Evolutionary conservation across 768 basidiomycete genomes (phyloP), one percentile per base, ranked within the genome.

Genomic region (Amanita thiersii): DNA sequence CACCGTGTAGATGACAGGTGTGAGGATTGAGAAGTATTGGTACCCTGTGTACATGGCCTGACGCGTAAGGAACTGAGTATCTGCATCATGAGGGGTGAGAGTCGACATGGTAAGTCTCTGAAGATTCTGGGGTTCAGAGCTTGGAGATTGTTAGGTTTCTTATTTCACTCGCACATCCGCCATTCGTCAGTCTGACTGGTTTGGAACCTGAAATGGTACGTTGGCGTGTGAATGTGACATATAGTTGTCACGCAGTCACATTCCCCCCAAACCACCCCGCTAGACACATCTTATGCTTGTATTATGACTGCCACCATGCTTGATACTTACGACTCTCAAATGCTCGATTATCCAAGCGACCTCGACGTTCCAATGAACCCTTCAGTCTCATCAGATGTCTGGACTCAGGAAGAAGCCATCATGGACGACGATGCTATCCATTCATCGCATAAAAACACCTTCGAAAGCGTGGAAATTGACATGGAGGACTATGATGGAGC

Each of bases 1-100:
- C 8, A 74, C 56, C 4, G 68, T 57, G 47, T 87, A 88, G 4
- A 67, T 57, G 6, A 82, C 77, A 9, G 83, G 82, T 1, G 69
- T 65, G 30, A 86, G 47, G 19, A 85, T 50, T 4, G 86, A 86
- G 42, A 73, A 64, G 30, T 77, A 47, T 51, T 84, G 79, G 54
- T 85, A 87, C 20, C 83, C 83, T 51, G 75, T 70, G 21, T 62
- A 70, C 72, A 78, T 76, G 31, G 77, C 55, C 43, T 77, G 69
- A 33, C 81, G 76, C 31, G 83, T 73, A 23, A 86, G 73, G 54
- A 72, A 77, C 47, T 79, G 70, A n/a, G 69, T 72, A 49, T 86
- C 82, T 14, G 70, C 75, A 31, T 66, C 58, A 49, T 70, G 72
- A 2, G 64, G 63, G 29, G 48, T 48, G 21, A 52, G 48, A 36